Evolutionary conservation across 305 asterid genomes (phyloP).

Genomic region (Solanum hybrid): DNA sequence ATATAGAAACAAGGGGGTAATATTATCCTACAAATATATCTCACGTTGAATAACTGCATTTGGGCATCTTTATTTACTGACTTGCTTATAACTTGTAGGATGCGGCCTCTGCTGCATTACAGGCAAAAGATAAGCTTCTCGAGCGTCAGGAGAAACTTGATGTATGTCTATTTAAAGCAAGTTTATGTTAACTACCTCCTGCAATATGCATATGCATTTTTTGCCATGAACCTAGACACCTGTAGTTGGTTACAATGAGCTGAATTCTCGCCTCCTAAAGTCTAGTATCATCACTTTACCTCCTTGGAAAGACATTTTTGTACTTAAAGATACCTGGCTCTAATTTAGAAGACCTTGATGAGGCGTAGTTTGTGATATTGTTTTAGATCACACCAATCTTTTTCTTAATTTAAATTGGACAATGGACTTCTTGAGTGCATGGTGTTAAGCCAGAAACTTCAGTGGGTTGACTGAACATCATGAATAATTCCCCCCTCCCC

Average conservation of each 20-base stretch:
- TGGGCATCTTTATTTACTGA: conserved; percentile 16
- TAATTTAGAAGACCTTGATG: neutral
- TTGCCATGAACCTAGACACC: neutral
- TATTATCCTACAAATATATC: conserved; percentile 1
- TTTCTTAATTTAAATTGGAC: neutral
- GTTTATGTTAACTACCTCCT: neutral
- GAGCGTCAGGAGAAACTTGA: conserved; percentile 90
- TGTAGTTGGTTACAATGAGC: neutral
- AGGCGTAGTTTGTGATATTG: neutral
- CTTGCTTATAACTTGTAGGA: conserved; percentile 41
- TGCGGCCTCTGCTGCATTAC: conserved; percentile 62
- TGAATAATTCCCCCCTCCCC: neutral
- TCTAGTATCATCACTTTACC: neutral
- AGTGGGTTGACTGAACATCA: neutral
- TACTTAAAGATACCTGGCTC: neutral
- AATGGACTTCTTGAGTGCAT: neutral
- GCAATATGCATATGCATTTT: neutral
- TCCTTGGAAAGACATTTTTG: neutral
- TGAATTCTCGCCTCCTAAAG: neutral
- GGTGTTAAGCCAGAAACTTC: neutral
- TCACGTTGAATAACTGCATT: conserved; percentile 10
- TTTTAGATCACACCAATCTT: neutral
- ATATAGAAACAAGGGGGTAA: conserved; percentile 74
- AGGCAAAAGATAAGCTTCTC: conserved; percentile 80
- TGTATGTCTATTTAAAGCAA: conserved; percentile 32